Base-by-base conservation (phyloP, 441 rosid genomes). In the Adansonia gregorii region DNA sequence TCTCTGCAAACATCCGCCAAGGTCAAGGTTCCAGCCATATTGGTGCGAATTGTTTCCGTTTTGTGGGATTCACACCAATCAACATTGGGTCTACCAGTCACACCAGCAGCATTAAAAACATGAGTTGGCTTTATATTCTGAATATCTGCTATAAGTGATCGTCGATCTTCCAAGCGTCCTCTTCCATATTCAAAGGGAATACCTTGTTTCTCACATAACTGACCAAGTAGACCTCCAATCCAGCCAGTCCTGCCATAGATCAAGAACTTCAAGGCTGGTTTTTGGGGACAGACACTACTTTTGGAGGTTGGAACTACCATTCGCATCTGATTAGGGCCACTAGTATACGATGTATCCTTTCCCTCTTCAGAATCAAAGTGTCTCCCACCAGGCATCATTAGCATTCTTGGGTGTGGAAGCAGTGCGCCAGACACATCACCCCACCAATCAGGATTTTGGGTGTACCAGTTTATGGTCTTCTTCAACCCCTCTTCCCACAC, bases 61-160 rank as follows among this genome's bases (percentile, higher is more conserved):
- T 91, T 91, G 80, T 94, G 97, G 51, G 97, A 90, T 78, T 94
- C 98, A 79, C 98, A 94, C 98, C 98, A 93, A 82, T 94, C 98
- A 35, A 94, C 98, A 79, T 94, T 94, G 6, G 98, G 98, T 82
- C 97, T 91, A 4, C 98, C 98, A 2, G 98, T 94, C 54, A 94
- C 88, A 78, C 98, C 98, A 8, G 98, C 98, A 17, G 98, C 92
- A 75, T 94, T 93, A 72, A 94, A 88, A 78, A 94, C 97, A 87
- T 94, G 95, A 17, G 92, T 91, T 24, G 98, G 98, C 80, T 83
- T 93, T 69, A 88, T 69, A 77, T 79, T 90, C 74, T 83, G 91
- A 76, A 94, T 79, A 82, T 94, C 98, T 19, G 88, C 89, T 48
- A 88, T 8, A 63, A 94, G 87, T 51, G 94, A 90, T 35, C 89